Conservation (phyloP, 2,329 filamentous ascomycete species). For the Alternaria alternata region DNA sequence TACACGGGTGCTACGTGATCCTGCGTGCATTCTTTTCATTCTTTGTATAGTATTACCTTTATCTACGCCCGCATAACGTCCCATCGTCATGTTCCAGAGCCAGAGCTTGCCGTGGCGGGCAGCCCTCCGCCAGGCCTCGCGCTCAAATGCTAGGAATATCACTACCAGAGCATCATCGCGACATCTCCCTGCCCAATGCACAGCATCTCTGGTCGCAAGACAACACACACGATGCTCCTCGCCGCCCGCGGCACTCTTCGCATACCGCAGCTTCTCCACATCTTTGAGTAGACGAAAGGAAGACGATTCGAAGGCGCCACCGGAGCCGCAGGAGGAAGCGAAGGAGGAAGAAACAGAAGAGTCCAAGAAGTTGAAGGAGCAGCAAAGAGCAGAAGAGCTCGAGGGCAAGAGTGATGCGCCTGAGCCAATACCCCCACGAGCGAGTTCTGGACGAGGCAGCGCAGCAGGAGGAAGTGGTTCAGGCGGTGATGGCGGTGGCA, state of each 20-base stretch:
- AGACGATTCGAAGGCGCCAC: conserved; percentile 59
- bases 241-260: conserved; percentile 43
- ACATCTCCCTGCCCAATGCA: conserved; percentile 42
- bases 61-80: conserved; percentile 11
- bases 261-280: conserved; percentile 51
- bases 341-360: conserved; percentile 53
- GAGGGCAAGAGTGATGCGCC: conserved; percentile 58
- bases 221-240: conserved; percentile 33
- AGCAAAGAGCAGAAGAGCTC: conserved; percentile 52
- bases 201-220: conserved; percentile 37
- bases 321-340: conserved; percentile 54
- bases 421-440: conserved; percentile 61
- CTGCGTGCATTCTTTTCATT: conserved; percentile 4
- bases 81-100: conserved; percentile 66
- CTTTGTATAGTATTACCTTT: conserved; percentile 14
- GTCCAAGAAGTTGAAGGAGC: conserved; percentile 52
- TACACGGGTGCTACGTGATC: conserved; percentile 13
- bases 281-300: conserved; percentile 63
- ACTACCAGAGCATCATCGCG: conserved; percentile 35
- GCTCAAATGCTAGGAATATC: conserved; percentile 48
- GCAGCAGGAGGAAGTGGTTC: conserved; percentile 61
- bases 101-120: conserved; percentile 71
- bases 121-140: conserved; percentile 62
- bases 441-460: conserved; percentile 66
- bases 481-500: conserved; percentile 67